Evolutionary conservation across 2,329 filamentous ascomycete genomes (phyloP), one percentile per base, ranked within the genome.

Genomic region (Penicillium sp.): DNA sequence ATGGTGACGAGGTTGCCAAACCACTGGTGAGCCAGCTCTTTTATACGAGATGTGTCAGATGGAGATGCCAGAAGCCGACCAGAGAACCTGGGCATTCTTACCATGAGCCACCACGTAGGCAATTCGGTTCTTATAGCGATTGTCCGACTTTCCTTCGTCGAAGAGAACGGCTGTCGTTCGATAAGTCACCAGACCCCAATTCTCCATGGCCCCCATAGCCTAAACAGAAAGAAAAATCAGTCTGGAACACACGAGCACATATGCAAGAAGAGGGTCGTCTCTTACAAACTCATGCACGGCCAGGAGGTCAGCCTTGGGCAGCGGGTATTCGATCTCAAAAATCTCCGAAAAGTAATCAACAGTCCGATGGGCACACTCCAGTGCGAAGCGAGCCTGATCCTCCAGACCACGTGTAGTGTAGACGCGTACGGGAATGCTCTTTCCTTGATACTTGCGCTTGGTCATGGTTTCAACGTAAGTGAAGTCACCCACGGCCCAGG

Each of bases 181-280:
- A 73, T 97, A 98, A 26, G 93, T 97, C 48, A 98, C 89, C 44
- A 98, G 77, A 57, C 90, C 90, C 90, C 90, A 96, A 67, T 94
- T 94, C 75, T 96, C 90, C 87, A 94, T 94, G 57, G 89, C 89
- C 37, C 87, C 86, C 66, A 70, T 70, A 8, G 72, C 67, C 69
- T 71, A 42, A 46, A 6, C 31, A 20, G 66, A 47, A 69, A 20
- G 7, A 6, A 69, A 73, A 47, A 71, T 63, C 67, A 65, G 69
- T 72, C 49, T 50, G 26, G 6, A 13, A 20, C 4, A 2, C 20
- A 42, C 14, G 7, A 22, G 10, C 5, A 3, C 10, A 10, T 4
- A 9, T 32, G 8, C 9, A 4, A 26, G 23, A 14, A 13, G 10
- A 2, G 5, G 5, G 3, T 37, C 8, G n/a, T 11, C n/a, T 31